phyloP scores from a whole-genome alignment of 805 yeast genomes.

The Ogataea parapolymorpha region DNA sequence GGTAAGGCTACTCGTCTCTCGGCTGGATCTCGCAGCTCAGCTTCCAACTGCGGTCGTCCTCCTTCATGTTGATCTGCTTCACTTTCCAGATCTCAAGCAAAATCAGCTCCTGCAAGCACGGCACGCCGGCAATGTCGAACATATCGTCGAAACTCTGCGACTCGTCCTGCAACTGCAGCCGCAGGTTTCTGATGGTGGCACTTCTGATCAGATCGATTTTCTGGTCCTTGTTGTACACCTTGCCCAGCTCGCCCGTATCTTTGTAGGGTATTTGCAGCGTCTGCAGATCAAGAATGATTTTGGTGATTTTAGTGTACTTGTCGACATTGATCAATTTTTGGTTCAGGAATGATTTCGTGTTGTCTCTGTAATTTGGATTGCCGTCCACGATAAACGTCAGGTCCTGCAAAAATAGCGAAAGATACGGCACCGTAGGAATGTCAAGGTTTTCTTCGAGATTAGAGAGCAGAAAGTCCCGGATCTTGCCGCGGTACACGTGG shows the following conservation, averaged over 20 bases:
- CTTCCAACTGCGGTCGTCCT: conserved; percentile 70
- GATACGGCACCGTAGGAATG: conserved; percentile 72
- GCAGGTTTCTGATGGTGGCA: conserved; percentile 28
- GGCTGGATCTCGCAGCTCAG: conserved; percentile 62
- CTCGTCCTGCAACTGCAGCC: conserved; percentile 16
- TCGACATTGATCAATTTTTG: conserved; percentile 69
- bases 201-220: conserved; percentile 28
- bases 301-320: conserved; percentile 64
- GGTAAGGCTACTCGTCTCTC: conserved; percentile 33
- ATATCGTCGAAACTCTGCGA: conserved; percentile 26
- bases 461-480: conserved; percentile 52
- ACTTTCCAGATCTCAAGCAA: conserved; percentile 70
- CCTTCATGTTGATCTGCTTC: conserved; percentile 53
- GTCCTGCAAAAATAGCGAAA: conserved; percentile 72
- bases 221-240: conserved; percentile 22
- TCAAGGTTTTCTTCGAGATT: conserved; percentile 39
- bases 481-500: conserved; percentile 60
- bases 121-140: conserved; percentile 38
- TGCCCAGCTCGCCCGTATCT: conserved; percentile 32
- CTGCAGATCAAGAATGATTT: conserved; percentile 64
- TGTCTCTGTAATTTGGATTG: conserved; percentile 63
- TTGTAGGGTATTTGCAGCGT: conserved; percentile 61
- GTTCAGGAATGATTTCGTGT: conserved; percentile 46
- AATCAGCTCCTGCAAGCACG: conserved; percentile 54
- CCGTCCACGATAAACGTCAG: conserved; percentile 80